Percentiles rank a stretch among this genome's conserved stretches.
Conservation (phyloP, 208 protist genomes). For the Dictyostelium gargantuum region DNA sequence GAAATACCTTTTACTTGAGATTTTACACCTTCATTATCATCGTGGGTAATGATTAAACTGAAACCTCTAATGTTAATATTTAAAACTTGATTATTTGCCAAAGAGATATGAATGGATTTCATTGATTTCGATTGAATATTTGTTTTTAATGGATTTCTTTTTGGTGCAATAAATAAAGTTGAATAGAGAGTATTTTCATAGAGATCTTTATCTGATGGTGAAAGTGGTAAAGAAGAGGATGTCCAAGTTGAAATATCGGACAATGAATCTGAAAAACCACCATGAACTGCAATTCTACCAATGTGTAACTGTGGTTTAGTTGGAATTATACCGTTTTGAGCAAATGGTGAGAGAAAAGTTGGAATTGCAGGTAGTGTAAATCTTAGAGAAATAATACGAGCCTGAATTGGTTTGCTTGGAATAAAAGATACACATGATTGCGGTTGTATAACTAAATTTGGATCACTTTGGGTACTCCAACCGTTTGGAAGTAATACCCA, state of each 20-base stretch:
- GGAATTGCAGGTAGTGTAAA: constrained; percentile 30
- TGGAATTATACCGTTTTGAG: background rate
- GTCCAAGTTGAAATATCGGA: constrained; percentile 17
- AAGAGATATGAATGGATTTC: constrained; percentile 20
- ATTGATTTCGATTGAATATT: constrained; percentile 10
- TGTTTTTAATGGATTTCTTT: constrained; percentile 42
- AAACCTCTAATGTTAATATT: constrained; percentile 13
- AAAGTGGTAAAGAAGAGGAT: background rate
- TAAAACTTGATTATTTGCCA: background rate
- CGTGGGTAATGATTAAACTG: background rate
- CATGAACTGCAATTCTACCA: constrained; percentile 54
- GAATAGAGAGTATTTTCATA: constrained; percentile 57
- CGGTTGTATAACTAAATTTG: constrained; percentile 54
- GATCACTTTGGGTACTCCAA: constrained; percentile 18
- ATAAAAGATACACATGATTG: constrained; percentile 51
- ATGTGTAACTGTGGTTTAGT: constrained; percentile 25
- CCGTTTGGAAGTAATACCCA: constrained; percentile 57
- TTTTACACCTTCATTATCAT: constrained; percentile 49
- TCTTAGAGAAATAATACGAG: constrained; percentile 12
- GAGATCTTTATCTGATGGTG: background rate
- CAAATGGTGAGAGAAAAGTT: constrained; percentile 9
- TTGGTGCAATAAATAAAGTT: background rate
- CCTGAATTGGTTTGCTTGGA: constrained; percentile 2
- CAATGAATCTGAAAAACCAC: background rate
- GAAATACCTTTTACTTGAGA: constrained; percentile 30